A percentile compares a stretch with the other conserved stretches of the same genome.
phyloP scores from a whole-genome alignment of 768 basidiomycete genomes.

The Leucosporidium creatinivorum region DNA sequence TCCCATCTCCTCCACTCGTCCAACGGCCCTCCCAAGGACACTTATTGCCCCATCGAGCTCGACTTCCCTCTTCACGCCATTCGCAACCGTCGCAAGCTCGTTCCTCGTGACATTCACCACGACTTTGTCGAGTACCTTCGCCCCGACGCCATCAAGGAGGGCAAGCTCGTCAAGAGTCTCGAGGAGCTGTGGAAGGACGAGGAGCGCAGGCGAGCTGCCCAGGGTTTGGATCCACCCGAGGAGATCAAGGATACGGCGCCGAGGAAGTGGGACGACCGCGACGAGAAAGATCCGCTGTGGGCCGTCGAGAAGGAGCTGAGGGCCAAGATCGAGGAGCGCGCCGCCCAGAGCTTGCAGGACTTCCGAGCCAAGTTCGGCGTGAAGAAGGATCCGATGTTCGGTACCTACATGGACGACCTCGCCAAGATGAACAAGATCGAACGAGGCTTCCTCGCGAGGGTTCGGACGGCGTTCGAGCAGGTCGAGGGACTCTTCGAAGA shows the following conservation, averaged over 20 bases:
- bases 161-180: conserved; percentile 77
- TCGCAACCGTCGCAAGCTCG: conserved; percentile 65
- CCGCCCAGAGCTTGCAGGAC: conserved; percentile 48
- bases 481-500: conserved; percentile 48
- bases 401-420: conserved; percentile 23
- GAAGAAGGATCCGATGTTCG: conserved; percentile 36
- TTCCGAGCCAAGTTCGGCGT: conserved; percentile 35
- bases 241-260: conserved; percentile 17
- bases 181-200: conserved; percentile 97
- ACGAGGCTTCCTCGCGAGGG: conserved; percentile 52
- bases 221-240: conserved; percentile 28
- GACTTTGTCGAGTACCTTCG: conserved; percentile 54
- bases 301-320: conserved; percentile 66
- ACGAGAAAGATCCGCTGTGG: conserved; percentile 50
- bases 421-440: not conserved
- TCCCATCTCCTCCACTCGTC: conserved; percentile 35
- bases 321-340: conserved; percentile 60
- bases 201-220: conserved; percentile 54
- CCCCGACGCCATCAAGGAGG: conserved; percentile 48
- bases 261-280: conserved; percentile 6
- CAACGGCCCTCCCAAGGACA: conserved; percentile 39
- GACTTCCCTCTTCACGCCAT: conserved; percentile 76
- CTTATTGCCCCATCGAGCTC: conserved; percentile 58
- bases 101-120: conserved; percentile 62
- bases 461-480: conserved; percentile 85